Evolutionary conservation across 75 land plant species (phyloP), one percentile per base, ranked within the genome.

Genomic region (Larix kaempferi): DNA sequence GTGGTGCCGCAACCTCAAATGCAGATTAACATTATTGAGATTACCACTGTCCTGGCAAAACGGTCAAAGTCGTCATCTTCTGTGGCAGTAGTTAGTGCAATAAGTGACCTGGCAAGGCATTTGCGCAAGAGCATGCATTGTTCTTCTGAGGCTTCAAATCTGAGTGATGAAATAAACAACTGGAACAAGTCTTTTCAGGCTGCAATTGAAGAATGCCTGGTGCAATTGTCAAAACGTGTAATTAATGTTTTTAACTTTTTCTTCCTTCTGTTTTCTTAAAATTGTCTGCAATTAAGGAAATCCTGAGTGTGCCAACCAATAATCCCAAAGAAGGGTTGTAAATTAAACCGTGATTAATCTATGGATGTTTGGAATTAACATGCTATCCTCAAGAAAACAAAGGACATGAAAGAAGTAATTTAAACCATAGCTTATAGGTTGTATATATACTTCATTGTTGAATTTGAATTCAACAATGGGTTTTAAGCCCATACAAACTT

Each of bases 51-150:
- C 27, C 90, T 96, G 74, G 89, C 91, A 64, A 82, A 78, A 61
- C 80, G 84, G 26, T 81, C 93, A 59, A 91, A 91, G 67, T 79
- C 85, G 56, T 77, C 89, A 75, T 39, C 87, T 66, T 92, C 95
- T 57, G 88, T 94, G 1, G 85, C 93, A 61, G 81, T 89, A 77
- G 81, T 94, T 77, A 83, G 89, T 83, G 90, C 94, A 61, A 80
- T 94, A 27, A 89, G 84, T 88, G 99, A 94, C 78, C 71, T 94
- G 8, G 83, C 85, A 75, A 87, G 88, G 83, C 98, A 96, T 80
- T 84, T 94, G 56, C 78, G 93, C 62, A 96, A 82, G 79, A 89
- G 89, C 80, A 80, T 96, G 79, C 95, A 96, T 21, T 75, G 64
- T 26, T 80, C 88, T 49, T 77, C 83, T 60, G 93, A 87, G 77